Base-by-base conservation (phyloP, 169 alveolate species). In the Perkinsus chesapeaki region DNA sequence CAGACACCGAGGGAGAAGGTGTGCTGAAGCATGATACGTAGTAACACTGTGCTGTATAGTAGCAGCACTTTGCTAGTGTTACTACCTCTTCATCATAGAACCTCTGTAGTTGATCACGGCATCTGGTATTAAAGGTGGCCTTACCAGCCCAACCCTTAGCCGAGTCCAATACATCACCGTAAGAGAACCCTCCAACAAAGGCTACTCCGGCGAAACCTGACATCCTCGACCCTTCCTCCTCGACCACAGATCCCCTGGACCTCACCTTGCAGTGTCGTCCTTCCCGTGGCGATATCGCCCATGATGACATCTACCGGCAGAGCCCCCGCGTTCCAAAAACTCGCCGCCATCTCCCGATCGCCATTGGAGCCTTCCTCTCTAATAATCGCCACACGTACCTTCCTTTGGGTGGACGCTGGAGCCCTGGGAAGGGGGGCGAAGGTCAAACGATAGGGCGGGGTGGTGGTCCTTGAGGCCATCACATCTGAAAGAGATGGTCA, bases 351-450 rank as follows among this genome's bases (percentile, higher is more conserved):
- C 82, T 94, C 95, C 27, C 95, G 39, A n/a, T 94, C 95, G n/a
- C 95, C 95, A 91, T 94, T 94, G 93, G 93, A 73, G 60, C 95
- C 95, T 39, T 94, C 95, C 91, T 94, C 94, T 1, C 95, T 93
- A 36, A 94, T 92, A 5, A 92, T 34, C 38, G 93, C 93, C 20
- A 92, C 91, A 38, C 43, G 48, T 23, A 92, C 38, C 91, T 92
- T 92, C 31, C 39, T 27, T 34, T 31, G 37, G 9, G 36, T 31
- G 19, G 38, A 27, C 37, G 92, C 48, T 39, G 73, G 82, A 0
- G 82, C 82, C 7, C 82, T 27, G 23, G 82, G 82, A 9, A 60
- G 82, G 37, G 82, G 82, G 27, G 82, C 82, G 82, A 60, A 60
- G 37, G 39, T 39, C 31, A n/a, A 5, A 0, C 48, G 38, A 9